Evolutionary conservation across 768 basidiomycete species (phyloP).

Genomic region (Suillus spraguei): DNA sequence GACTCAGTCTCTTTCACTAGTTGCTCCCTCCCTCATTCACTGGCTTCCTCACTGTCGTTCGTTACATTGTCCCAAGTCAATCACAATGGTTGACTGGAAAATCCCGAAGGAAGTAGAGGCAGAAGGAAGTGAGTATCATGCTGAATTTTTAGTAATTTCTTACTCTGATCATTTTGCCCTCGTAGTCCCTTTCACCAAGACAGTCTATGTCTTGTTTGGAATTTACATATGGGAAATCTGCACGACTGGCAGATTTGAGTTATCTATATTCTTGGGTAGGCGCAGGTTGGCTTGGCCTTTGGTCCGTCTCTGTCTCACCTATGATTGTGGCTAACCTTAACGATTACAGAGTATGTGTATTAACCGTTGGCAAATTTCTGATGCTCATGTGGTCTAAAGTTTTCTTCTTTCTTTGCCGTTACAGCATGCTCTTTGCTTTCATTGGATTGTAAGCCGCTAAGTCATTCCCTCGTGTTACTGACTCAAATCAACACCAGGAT

Average conservation of each 20-base stretch:
- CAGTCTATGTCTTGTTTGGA: slow-evolving; percentile 66
- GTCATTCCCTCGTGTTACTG: background rate
- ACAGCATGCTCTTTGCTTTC: slow-evolving; percentile 69
- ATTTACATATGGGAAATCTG: slow-evolving; percentile 70
- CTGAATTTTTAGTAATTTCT: background rate
- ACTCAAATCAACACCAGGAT: slow-evolving; percentile 42
- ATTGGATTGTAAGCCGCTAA: slow-evolving; percentile 55
- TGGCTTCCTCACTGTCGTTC: slow-evolving; percentile 13
- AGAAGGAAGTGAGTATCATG: slow-evolving; percentile 26
- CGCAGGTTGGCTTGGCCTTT: slow-evolving; percentile 71
- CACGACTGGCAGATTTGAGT: slow-evolving; percentile 65
- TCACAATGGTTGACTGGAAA: slow-evolving; percentile 31
- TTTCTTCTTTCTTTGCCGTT: slow-evolving; percentile 71
- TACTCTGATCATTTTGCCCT: slow-evolving; percentile 10
- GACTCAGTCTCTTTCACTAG: background rate
- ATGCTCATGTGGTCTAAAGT: slow-evolving; percentile 34
- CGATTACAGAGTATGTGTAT: slow-evolving; percentile 9
- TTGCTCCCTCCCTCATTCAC: background rate
- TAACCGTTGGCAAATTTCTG: background rate
- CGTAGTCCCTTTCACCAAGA: slow-evolving; percentile 57
- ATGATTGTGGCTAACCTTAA: slow-evolving; percentile 3
- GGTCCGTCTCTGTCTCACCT: slow-evolving; percentile 41
- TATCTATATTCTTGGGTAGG: slow-evolving; percentile 59
- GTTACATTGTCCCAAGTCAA: slow-evolving; percentile 11
- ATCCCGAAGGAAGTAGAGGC: slow-evolving; percentile 20